These are phyloP conservation scores for Candida manassasensis DNA, from an alignment of 805 yeast genomes.

Conservation along the genomic window DNA sequence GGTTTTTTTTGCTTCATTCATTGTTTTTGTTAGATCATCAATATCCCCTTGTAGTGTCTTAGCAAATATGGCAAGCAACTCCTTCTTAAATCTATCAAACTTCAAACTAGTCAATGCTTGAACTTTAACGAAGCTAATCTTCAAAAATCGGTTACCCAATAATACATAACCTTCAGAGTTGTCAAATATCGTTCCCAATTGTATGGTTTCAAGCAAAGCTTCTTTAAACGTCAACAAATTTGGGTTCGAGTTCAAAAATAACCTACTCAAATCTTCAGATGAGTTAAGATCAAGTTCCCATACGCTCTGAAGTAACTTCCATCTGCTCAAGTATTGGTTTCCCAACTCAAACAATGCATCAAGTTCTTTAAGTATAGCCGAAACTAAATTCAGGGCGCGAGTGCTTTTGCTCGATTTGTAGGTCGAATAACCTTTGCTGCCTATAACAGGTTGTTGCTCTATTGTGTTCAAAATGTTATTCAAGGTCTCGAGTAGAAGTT, in stretches of 20 bases:
- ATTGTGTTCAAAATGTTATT: conserved; percentile 14
- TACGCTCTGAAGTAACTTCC: conserved; percentile 54
- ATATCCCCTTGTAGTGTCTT: conserved; percentile 28
- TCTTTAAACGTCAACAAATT: conserved; percentile 43
- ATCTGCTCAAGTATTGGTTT: conserved; percentile 36
- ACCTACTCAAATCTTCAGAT: conserved; percentile 29
- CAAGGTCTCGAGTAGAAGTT: conserved; percentile 17
- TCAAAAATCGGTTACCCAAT: conserved; percentile 34
- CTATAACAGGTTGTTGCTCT: conserved; percentile 14
- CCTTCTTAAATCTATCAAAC: conserved; percentile 57
- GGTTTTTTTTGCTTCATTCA: conserved; percentile 7
- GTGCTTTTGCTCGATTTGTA: neutral
- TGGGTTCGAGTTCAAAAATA: conserved; percentile 13
- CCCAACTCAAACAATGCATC: conserved; percentile 29
- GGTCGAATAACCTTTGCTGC: neutral
- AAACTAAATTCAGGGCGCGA: conserved; percentile 1
- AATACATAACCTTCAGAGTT: conserved; percentile 33
- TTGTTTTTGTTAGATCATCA: conserved; percentile 19
- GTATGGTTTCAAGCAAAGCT: conserved; percentile 38
- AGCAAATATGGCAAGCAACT: conserved; percentile 39
- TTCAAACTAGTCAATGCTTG: conserved; percentile 48
- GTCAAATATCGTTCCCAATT: conserved; percentile 46
- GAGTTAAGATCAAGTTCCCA: conserved; percentile 50
- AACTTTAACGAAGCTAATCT: conserved; percentile 47
- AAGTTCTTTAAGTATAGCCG: conserved; percentile 14